A percentile compares a stretch with the other conserved stretches of the same genome.
Evolutionary conservation across 1,139 yeast species (phyloP).

Genomic region (Oligophagozyma castellii): DNA sequence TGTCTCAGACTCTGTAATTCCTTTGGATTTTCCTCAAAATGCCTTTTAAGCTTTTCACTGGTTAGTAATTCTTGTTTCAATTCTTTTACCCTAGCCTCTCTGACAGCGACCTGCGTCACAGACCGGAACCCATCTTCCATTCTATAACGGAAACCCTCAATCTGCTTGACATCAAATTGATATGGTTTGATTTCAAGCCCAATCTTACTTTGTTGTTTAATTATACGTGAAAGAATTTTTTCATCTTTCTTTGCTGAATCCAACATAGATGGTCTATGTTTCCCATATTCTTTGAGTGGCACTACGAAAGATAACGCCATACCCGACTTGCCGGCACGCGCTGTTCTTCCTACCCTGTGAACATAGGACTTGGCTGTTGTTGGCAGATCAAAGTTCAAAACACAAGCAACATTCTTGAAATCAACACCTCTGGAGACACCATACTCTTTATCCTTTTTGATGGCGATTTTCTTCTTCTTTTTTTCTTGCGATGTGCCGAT

Average conservation of each 20-base stretch:
- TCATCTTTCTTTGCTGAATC: constrained; percentile 72
- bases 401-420: constrained; percentile 92
- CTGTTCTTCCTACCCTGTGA: constrained; percentile 95
- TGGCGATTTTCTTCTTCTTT: constrained; percentile 24
- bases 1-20: constrained; percentile 82
- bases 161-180: constrained; percentile 82
- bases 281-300: constrained; percentile 71
- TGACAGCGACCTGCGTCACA: constrained; percentile 74
- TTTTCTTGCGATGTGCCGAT: constrained; percentile 8
- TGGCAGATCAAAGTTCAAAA: constrained; percentile 88
- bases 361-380: constrained; percentile 79
- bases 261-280: constrained; percentile 70
- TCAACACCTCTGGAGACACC: constrained; percentile 97
- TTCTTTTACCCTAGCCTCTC: constrained; percentile 91
- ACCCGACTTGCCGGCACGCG: constrained; percentile 93
- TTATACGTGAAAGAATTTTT: constrained; percentile 61
- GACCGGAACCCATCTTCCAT: constrained; percentile 96
- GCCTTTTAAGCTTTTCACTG: constrained; percentile 82
- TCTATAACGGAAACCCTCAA: constrained; percentile 92
- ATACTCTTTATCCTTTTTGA: constrained; percentile 54
- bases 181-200: constrained; percentile 74
- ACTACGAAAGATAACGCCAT: constrained; percentile 90
- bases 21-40: constrained; percentile 96
- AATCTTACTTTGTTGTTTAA: constrained; percentile 59
- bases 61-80: constrained; percentile 76